phyloP scores from a whole-genome alignment of 1,284 basidiomycete genomes.

The Ceratobasidium sp. region DNA sequence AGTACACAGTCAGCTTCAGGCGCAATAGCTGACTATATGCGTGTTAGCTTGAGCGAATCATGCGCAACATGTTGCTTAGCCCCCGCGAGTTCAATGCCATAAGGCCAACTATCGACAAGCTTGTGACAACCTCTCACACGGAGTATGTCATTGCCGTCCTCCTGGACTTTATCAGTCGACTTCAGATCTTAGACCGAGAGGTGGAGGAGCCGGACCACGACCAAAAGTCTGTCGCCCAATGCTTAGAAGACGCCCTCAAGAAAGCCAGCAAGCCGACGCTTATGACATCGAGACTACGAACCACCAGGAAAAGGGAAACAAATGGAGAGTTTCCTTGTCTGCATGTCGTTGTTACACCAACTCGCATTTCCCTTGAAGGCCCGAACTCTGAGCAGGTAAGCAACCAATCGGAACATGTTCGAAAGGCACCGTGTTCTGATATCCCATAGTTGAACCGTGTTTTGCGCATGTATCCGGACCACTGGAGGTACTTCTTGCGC shows the following conservation, averaged over 20 bases:
- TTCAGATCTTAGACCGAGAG: slow-evolving; percentile 63
- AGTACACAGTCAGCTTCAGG: slow-evolving; percentile 58
- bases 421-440: neutral
- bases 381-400: slow-evolving; percentile 66
- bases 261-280: slow-evolving; percentile 51
- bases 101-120: slow-evolving; percentile 57
- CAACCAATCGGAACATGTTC: neutral
- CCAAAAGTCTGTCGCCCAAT: slow-evolving; percentile 59
- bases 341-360: slow-evolving; percentile 70
- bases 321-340: slow-evolving; percentile 63
- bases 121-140: slow-evolving; percentile 58
- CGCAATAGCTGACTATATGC: slow-evolving; percentile 56
- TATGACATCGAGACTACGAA: slow-evolving; percentile 46
- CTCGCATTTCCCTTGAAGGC: slow-evolving; percentile 66
- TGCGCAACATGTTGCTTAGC: slow-evolving; percentile 61
- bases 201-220: slow-evolving; percentile 46
- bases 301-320: slow-evolving; percentile 45
- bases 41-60: slow-evolving; percentile 47
- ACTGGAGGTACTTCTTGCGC: slow-evolving; percentile 69
- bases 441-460: slow-evolving; percentile 65
- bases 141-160: slow-evolving; percentile 50
- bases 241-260: slow-evolving; percentile 59
- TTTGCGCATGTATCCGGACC: slow-evolving; percentile 52
- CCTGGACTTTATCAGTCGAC: slow-evolving; percentile 56
- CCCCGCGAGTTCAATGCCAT: slow-evolving; percentile 56